phyloP scores from a whole-genome alignment of 352 stramenopile species.

The Phytopythium ostracodes region DNA sequence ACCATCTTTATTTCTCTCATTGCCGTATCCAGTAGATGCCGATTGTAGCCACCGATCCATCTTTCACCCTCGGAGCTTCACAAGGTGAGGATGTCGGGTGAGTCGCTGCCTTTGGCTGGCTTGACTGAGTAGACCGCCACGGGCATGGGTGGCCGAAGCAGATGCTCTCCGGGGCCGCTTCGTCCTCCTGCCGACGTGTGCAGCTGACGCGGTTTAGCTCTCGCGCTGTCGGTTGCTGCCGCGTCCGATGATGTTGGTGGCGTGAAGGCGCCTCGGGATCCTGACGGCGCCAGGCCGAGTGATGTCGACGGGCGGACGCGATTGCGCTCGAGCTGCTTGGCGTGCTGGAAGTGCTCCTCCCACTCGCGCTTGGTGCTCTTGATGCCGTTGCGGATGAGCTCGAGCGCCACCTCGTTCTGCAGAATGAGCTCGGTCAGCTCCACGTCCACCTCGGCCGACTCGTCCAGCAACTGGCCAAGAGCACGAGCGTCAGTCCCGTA shows the following conservation, averaged over 20 bases:
- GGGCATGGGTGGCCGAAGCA: conserved; percentile 26
- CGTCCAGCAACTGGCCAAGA: conserved; percentile 48
- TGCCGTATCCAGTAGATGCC: conserved; percentile 1
- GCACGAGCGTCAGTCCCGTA: not conserved
- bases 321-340: conserved; percentile 36
- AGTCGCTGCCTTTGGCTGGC: not conserved
- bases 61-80: conserved; percentile 14
- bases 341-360: conserved; percentile 53
- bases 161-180: conserved; percentile 35
- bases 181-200: conserved; percentile 55
- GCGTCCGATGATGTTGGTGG: not conserved
- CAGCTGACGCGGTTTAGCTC: conserved; percentile 21
- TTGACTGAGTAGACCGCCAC: conserved; percentile 25
- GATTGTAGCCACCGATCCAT: not conserved
- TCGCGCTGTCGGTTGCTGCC: not conserved
- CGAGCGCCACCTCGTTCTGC: conserved; percentile 80
- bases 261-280: not conserved
- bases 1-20: conserved; percentile 28
- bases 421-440: conserved; percentile 82
- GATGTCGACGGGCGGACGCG: conserved; percentile 50
- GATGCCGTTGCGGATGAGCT: conserved; percentile 82
- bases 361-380: conserved; percentile 80
- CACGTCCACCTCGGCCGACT: conserved; percentile 67
- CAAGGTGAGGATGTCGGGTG: conserved; percentile 57
- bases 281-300: conserved; percentile 19